Base-by-base conservation (phyloP, 139 green algal genomes). In the Chlamydomonas sp. region DNA sequence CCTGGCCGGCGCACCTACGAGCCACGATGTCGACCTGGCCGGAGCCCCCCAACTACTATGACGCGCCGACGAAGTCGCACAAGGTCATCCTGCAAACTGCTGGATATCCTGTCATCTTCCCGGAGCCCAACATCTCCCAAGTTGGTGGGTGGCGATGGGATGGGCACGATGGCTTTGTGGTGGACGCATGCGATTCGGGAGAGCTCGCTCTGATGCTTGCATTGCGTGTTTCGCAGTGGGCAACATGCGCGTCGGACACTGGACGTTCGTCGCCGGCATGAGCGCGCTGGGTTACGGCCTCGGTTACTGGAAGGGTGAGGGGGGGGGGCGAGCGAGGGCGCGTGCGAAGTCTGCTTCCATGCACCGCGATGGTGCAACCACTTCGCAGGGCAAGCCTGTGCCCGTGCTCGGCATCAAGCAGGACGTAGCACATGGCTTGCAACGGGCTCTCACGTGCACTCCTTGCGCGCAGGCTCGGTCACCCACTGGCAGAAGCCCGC, bases 11-110 rank as follows among this genome's bases (percentile, higher is more conserved):
- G n/a, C n/a, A n/a, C n/a, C n/a, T n/a, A n/a, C n/a, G n/a, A n/a
- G n/a, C n/a, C n/a, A n/a, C n/a, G n/a, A n/a, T n/a, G n/a, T n/a
- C n/a, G n/a, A n/a, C n/a, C n/a, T 83, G 77, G 77, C 77, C 77
- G 0, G 69, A 77, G 48, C 72, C 73, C 10, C 77, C 77, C 2
- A 78, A 79, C 61, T 83, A 83, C 64, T 79, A 77, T 67, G 73
- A 83, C 3, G 37, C 38, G 2, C 72, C 77, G 6, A 71, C 76
- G 58, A 48, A 74, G 54, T 48, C 58, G 26, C 77, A 72, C 65
- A 79, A 79, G 73, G 77, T 83, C 30, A 76, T 72, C 3, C 48
- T 83, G 30, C 64, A 83, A 65, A 70, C 61, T 35, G 72, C 77
- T 13, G 2, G 30, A 5, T 76, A 65, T 59, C 77, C 77, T 2